Conservation (phyloP, 2,329 filamentous ascomycete species). For the Fusarium newnesense region DNA sequence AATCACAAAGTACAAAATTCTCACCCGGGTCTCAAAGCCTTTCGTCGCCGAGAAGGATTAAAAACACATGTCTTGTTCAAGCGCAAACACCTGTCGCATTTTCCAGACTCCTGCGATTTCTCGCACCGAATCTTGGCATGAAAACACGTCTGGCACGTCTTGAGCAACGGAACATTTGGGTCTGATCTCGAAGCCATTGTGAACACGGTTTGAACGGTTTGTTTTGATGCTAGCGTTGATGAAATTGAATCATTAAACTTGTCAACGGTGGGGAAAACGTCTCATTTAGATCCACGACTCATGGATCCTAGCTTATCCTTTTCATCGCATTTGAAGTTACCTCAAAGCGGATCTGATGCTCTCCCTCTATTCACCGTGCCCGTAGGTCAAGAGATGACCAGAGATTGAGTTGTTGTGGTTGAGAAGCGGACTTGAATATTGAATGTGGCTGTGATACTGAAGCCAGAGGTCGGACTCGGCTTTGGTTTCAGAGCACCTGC, state of each 20-base stretch:
- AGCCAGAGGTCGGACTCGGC: slow-evolving; percentile 8
- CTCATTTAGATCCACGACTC: slow-evolving; percentile 14
- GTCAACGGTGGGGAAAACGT: slow-evolving; percentile 12
- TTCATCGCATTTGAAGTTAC: slow-evolving; percentile 2
- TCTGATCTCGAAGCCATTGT: slow-evolving; percentile 27
- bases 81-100: slow-evolving; percentile 48
- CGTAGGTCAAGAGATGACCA: slow-evolving; percentile 7
- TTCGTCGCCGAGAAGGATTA: slow-evolving; percentile 45
- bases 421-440: slow-evolving; percentile 9
- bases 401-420: background rate
- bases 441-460: slow-evolving; percentile 14
- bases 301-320: background rate
- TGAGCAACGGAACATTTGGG: slow-evolving; percentile 30
- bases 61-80: slow-evolving; percentile 49
- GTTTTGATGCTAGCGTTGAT: background rate
- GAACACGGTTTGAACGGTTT: background rate
- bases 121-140: slow-evolving; percentile 51
- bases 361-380: background rate
- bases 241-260: slow-evolving; percentile 2
- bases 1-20: background rate
- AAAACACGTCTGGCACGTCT: slow-evolving; percentile 50
- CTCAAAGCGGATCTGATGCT: background rate
- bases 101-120: slow-evolving; percentile 47
- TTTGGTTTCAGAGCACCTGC: background rate
- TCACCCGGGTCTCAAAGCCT: slow-evolving; percentile 33